These are phyloP conservation scores for Aspergillus steynii DNA, from an alignment of 495 filamentous ascomycete species.

Conservation along the genomic window DNA sequence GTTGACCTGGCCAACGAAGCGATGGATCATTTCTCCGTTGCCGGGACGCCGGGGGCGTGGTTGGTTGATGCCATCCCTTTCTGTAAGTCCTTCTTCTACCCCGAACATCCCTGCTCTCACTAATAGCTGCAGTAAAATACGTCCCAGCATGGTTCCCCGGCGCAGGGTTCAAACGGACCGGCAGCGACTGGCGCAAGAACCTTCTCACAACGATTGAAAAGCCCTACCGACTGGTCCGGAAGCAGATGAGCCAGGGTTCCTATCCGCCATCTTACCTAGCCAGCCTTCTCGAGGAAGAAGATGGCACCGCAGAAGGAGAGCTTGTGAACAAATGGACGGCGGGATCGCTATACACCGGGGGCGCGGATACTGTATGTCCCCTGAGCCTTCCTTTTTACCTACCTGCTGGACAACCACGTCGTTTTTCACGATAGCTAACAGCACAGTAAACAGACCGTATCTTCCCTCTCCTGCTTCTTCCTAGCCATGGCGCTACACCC, in stretches of 20 bases:
- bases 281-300: conserved; percentile 23
- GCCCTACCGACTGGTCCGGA: conserved; percentile 41
- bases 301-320: conserved; percentile 21
- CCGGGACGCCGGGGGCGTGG: conserved; percentile 39
- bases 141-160: conserved; percentile 50
- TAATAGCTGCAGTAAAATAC: conserved; percentile 27
- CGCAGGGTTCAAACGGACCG: conserved; percentile 38
- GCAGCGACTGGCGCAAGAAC: conserved; percentile 24
- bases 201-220: conserved; percentile 23
- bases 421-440: not conserved
- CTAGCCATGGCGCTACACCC: conserved; percentile 46
- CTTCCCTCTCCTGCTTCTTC: conserved; percentile 37
- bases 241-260: conserved; percentile 35
- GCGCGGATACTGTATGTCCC: conserved; percentile 49
- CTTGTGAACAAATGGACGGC: conserved; percentile 40
- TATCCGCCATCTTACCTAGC: conserved; percentile 33
- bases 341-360: conserved; percentile 51
- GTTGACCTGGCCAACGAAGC: conserved; percentile 39
- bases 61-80: conserved; percentile 43
- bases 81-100: conserved; percentile 9
- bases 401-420: too few species aligned
- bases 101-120: not conserved
- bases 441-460: conserved; percentile 28
- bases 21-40: conserved; percentile 40
- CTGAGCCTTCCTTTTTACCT: not conserved